phyloP scores from a whole-genome alignment of 1,284 basidiomycete genomes.

The Apiotrichum siamense region DNA sequence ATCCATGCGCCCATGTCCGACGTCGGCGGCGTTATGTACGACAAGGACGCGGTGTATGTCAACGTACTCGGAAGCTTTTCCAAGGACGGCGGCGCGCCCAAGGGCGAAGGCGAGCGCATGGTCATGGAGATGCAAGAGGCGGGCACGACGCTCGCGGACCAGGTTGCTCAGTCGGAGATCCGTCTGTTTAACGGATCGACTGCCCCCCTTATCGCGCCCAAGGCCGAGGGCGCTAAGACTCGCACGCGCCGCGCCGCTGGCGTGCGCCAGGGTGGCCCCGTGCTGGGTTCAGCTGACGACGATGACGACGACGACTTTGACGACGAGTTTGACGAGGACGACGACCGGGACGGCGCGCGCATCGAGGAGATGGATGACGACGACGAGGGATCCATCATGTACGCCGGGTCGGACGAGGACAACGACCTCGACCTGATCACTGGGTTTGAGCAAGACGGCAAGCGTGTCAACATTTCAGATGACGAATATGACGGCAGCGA shows the following conservation, averaged over 20 bases:
- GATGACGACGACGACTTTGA: conserved; percentile 40
- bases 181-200: conserved; percentile 78
- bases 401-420: conserved; percentile 69
- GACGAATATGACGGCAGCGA: conserved; percentile 37
- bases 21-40: conserved; percentile 92
- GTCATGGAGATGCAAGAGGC: conserved; percentile 94
- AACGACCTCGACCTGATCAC: conserved; percentile 45
- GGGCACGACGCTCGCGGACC: conserved; percentile 72
- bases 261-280: conserved; percentile 33
- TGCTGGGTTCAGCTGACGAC: conserved; percentile 42
- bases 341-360: conserved; percentile 14
- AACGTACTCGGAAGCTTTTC: conserved; percentile 95
- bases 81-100: conserved; percentile 53
- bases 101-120: conserved; percentile 94
- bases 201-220: conserved; percentile 55
- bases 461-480: conserved; percentile 46
- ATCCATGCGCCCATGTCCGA: conserved; percentile 99
- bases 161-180: conserved; percentile 73
- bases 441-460: conserved; percentile 47
- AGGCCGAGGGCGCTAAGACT: conserved; percentile 32
- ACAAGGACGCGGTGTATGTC: conserved; percentile 98
- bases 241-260: conserved; percentile 32
- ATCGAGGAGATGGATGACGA: conserved; percentile 44
- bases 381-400: conserved; percentile 54
- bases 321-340: conserved; percentile 40